Evolutionary conservation across 495 filamentous ascomycete species (phyloP).

Genomic region (Gamarada debralockiae): DNA sequence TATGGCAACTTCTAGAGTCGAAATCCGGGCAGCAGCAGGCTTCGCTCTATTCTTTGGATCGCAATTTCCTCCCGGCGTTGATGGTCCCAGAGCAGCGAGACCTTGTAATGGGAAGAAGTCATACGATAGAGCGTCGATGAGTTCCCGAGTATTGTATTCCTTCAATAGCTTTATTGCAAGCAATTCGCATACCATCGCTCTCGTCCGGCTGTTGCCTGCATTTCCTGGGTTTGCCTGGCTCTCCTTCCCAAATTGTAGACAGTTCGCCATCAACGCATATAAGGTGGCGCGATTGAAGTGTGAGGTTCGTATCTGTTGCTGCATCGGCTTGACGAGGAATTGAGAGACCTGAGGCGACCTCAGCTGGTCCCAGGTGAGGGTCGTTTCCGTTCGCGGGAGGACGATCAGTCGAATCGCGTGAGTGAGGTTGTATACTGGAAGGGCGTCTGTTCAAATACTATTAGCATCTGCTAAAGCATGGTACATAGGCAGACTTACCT

Average conservation of each 20-base stretch:
- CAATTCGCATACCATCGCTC: conserved; percentile 84
- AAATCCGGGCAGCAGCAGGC: conserved; percentile 63
- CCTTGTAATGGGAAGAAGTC: conserved; percentile 87
- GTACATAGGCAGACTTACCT: conserved; percentile 41
- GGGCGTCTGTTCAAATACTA: conserved; percentile 48
- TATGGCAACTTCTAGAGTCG: conserved; percentile 88
- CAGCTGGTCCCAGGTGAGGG: conserved; percentile 91
- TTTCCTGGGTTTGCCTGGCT: conserved; percentile 74
- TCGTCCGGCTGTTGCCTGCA: conserved; percentile 73
- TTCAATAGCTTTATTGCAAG: conserved; percentile 87
- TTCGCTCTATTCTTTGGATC: conserved; percentile 19
- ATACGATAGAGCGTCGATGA: conserved; percentile 89
- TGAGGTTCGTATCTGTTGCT: conserved; percentile 72
- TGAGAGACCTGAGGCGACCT: conserved; percentile 92
- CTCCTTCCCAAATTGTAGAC: conserved; percentile 89
- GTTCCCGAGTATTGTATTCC: conserved; percentile 81
- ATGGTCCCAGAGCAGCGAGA: conserved; percentile 31
- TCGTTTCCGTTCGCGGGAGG: conserved; percentile 80
- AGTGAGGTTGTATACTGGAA: conserved; percentile 87
- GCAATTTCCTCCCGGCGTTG: conserved; percentile 22
- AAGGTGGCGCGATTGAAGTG: conserved; percentile 83
- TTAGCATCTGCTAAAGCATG: conserved; percentile 25
- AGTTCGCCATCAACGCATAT: conserved; percentile 89
- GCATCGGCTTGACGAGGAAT: conserved; percentile 88
- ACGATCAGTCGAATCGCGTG: conserved; percentile 84